Percentiles rank a stretch among this genome's conserved stretches.
Conservation (phyloP, 2,329 filamentous ascomycete species). For the Fusarium compactum region DNA sequence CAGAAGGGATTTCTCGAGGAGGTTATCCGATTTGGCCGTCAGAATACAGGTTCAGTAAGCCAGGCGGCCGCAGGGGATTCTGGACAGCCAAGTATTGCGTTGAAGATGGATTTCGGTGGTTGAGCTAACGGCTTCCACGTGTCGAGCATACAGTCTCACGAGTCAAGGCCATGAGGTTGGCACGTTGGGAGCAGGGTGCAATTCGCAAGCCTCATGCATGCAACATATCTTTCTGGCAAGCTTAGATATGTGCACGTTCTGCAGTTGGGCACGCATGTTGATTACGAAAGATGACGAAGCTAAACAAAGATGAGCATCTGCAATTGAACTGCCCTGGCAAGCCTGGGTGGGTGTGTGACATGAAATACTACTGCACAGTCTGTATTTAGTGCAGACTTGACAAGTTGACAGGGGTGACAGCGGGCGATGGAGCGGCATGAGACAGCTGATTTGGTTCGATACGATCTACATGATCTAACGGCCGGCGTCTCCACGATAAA, state of each 20-base stretch:
- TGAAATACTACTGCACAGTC: neutral
- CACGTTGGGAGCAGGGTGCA: slow-evolving; percentile 11
- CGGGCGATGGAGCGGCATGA: slow-evolving; percentile 2
- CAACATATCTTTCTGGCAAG: slow-evolving; percentile 21
- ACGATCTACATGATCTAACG: slow-evolving; percentile 15
- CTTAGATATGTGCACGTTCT: slow-evolving; percentile 1
- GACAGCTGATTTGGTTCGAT: slow-evolving; percentile 10
- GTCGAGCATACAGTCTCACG: slow-evolving; percentile 5
- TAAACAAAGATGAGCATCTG: neutral
- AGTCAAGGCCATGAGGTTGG: neutral
- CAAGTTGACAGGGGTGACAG: slow-evolving; percentile 19
- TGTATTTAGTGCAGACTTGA: neutral
- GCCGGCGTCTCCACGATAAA: slow-evolving; percentile 18
- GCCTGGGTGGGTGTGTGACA: slow-evolving; percentile 1
- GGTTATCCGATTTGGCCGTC: slow-evolving; percentile 76
- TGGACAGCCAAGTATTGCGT: slow-evolving; percentile 83
- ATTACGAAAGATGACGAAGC: slow-evolving; percentile 20
- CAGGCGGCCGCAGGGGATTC: slow-evolving; percentile 58
- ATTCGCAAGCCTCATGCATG: slow-evolving; percentile 16
- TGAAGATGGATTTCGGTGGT: slow-evolving; percentile 91
- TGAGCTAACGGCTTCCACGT: slow-evolving; percentile 34
- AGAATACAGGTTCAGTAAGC: slow-evolving; percentile 56
- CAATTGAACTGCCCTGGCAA: neutral
- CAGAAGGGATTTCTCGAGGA: slow-evolving; percentile 84
- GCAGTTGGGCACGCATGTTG: slow-evolving; percentile 7